Evolutionary conservation across 306 rosid species (phyloP), one percentile per base, ranked within the genome.

Genomic region (Argentina anserina): DNA sequence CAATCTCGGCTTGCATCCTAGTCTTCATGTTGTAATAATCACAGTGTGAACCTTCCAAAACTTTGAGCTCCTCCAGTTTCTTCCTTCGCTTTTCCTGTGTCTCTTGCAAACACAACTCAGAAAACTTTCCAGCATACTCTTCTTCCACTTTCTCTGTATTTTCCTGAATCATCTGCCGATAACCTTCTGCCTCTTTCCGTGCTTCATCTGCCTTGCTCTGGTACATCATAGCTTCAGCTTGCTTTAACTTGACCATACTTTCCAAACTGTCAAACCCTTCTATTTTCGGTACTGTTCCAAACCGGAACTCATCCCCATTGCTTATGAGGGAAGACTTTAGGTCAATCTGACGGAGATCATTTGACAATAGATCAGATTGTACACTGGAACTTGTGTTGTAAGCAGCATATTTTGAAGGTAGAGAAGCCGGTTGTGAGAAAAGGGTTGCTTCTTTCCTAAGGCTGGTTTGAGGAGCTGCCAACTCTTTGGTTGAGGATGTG

Each of bases 171-270:
- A 91, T 86, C 82, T 79, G 85, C 73, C 78, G 83, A 78, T 84
- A 85, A 42, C 87, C 88, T 72, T 95, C 99, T 0, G 99, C 99
- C 61, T 90, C 99, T 70, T 96, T 83, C 80, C 88, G 84, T 0
- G 99, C 97, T 79, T 95, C 97, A 41, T 91, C 97, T 0, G 99
- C 97, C 82, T 92, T 95, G 81, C 76, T 84, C 83, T 91, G 97
- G 82, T 91, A 95, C 99, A 95, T 91, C 78, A 83, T 81, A 1
- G 97, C 93, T 74, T 95, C 99, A 0, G 99, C 99, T 75, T 91
- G 94, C 92, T 95, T 95, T 76, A 95, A 84, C 78, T 89, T 79
- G 78, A 95, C 96, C 47, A 91, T 75, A 87, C 97, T 86, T 64
- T 92, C 99, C 84, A 95, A 84, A 81, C 87, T 94, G 65, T 94